Base-by-base conservation (phyloP, 2,329 filamentous ascomycete species). In the Thermoascus crustaceus region DNA sequence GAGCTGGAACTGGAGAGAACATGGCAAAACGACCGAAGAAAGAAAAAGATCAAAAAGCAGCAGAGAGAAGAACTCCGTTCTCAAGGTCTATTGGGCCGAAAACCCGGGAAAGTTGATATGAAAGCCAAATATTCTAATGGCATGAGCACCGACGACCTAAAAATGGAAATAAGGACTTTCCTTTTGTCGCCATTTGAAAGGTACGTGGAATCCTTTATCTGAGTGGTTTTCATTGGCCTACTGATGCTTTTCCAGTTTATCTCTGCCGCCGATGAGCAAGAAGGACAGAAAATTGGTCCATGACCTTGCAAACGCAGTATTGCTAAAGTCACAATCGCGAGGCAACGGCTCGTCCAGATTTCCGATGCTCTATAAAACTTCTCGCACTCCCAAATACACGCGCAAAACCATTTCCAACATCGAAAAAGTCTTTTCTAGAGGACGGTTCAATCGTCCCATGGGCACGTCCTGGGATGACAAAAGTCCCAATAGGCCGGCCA, bases 191-290 rank as follows among this genome's bases (percentile, higher is more conserved):
- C 71, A 2, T 72, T 73, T 34, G 68, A 78, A 47, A 79, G 71
- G 80, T 86, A 66, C 52, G 72, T 64, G 14, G 17, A 23, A 10
- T 11, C 35, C 17, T 18, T 20, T 7, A 5, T 6, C 4, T 21
- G 22, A 25, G 17, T 20, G n/a, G n/a, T 25, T 27, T 17, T 27
- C 17, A 9, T 6, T 22, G 17, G 36, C 19, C 30, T 40, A 37
- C 32, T 44, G 11, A 37, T 30, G 30, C n/a, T 19, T 8, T 20
- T 35, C 19, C 44, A 87, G 83, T 30, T 68, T 91, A 4, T 67
- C 77, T 4, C 68, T 96, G 16, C 85, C 89, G 3, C 85, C 89
- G 0, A 93, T 96, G 79, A 78, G 85, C 38, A 85, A 86, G 42
- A 63, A 73, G 29, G 74, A 80, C 24, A 80, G 91, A 32, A 88